Conservation (phyloP, 768 basidiomycete genomes). For the Leucocoprinus sp. region DNA sequence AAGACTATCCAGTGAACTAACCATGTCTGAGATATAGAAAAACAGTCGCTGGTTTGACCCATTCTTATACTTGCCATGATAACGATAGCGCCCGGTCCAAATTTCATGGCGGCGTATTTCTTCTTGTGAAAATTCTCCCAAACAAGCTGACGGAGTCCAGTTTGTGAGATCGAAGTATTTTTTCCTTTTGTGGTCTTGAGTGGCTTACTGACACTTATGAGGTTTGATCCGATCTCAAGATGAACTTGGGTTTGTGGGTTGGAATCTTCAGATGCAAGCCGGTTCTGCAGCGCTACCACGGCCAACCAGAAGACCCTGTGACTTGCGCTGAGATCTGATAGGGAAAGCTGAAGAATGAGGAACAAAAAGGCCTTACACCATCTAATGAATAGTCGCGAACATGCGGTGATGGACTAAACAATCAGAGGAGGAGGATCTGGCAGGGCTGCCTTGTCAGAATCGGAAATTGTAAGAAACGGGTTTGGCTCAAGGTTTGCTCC, state of each 20-base stretch:
- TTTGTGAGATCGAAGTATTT: neutral
- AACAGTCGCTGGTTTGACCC: neutral
- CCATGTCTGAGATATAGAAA: slow-evolving; percentile 23
- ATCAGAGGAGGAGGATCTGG: neutral
- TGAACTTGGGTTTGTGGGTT: neutral
- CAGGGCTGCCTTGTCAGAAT: neutral
- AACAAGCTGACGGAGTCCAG: neutral
- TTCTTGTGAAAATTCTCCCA: neutral
- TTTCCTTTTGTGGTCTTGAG: neutral
- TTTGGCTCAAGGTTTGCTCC: slow-evolving; percentile 3
- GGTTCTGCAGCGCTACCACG: neutral
- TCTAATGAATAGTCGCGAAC: too few species aligned
- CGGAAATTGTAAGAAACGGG: neutral
- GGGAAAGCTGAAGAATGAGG: neutral
- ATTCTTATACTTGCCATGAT: slow-evolving; percentile 6
- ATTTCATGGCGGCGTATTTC: slow-evolving; percentile 3
- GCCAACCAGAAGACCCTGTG: neutral
- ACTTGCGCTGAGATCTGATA: slow-evolving; percentile 2
- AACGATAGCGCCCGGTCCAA: slow-evolving; percentile 1
- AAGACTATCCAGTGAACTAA: slow-evolving; percentile 37
- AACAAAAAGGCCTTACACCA: neutral
- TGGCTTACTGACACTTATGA: neutral
- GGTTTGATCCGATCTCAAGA: slow-evolving; percentile 10
- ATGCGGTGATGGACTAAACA: neutral
- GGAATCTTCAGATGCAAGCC: neutral